Conservation (phyloP, 163 green algal genomes). For the Volvox carteri region DNA sequence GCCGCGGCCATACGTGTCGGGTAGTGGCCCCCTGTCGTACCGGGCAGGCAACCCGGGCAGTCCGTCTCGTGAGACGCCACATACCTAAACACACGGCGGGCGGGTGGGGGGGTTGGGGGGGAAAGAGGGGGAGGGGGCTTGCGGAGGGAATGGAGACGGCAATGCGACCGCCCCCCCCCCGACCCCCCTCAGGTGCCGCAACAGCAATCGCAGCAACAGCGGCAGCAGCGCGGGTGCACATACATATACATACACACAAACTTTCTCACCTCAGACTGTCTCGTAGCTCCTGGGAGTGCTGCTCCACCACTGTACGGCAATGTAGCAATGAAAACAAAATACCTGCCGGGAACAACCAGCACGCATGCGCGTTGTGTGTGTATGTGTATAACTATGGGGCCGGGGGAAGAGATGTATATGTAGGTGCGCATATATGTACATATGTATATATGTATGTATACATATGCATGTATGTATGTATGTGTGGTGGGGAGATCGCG, state of each 20-base stretch:
- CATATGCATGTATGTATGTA: too few relatives aligned
- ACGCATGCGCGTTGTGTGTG: too few relatives aligned
- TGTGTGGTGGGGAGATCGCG: too few relatives aligned
- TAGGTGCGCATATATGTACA: too few relatives aligned
- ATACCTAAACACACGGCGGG: neutral
- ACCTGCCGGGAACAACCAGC: neutral
- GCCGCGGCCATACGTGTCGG: conserved; percentile 19
- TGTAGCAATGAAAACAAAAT: conserved; percentile 53
- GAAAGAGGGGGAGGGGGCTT: neutral
- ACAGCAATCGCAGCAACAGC: too few relatives aligned
- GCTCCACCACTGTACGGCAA: neutral
- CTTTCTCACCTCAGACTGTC: conserved; percentile 25
- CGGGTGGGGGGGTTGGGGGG: neutral
- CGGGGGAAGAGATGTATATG: too few relatives aligned
- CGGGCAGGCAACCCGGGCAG: conserved; percentile 24
- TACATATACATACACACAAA: neutral
- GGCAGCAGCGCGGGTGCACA: neutral
- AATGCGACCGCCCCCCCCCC: neutral
- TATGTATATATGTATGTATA: too few relatives aligned
- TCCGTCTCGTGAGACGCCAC: conserved; percentile 35
- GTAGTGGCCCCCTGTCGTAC: conserved; percentile 42
- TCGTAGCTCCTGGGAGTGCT: conserved; percentile 23
- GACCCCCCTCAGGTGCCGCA: too few relatives aligned
- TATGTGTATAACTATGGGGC: too few relatives aligned
- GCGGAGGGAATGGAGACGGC: too few relatives aligned